These are phyloP conservation scores for Trichoderma breve DNA, from an alignment of 2,329 filamentous ascomycete genomes.

Conservation along the genomic window DNA sequence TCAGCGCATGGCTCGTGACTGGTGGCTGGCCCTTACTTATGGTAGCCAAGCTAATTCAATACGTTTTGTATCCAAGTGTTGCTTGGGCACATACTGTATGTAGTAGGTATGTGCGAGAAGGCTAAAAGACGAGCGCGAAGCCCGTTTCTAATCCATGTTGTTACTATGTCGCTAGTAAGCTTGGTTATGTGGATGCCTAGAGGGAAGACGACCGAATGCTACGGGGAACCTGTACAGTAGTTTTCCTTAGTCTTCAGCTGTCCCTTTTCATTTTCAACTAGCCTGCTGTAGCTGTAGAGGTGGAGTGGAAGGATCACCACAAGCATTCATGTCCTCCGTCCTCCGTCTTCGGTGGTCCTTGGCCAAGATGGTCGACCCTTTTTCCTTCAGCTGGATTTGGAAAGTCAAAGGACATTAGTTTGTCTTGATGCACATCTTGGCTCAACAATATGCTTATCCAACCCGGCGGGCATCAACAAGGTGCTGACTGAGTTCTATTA, in stretches of 20 bases:
- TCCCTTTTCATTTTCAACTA: not conserved
- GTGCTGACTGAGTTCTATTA: not conserved
- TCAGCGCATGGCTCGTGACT: constrained; percentile 7
- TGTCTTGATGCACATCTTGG: not conserved
- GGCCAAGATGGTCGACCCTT: not conserved
- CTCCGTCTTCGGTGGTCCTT: not conserved
- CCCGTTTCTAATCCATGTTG: not conserved
- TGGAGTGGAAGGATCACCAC: not conserved
- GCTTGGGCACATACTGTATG: not conserved
- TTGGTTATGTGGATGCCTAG: not conserved
- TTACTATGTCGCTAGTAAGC: not conserved
- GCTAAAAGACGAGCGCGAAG: not conserved
- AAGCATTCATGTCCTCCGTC: not conserved
- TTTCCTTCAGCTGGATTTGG: not conserved
- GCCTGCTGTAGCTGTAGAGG: not conserved
- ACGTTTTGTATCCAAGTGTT: not conserved
- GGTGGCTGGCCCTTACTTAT: not conserved
- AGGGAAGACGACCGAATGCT: not conserved
- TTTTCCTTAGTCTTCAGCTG: not conserved
- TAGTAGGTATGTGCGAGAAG: not conserved
- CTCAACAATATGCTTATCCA: constrained; percentile 19
- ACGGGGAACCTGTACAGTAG: not conserved
- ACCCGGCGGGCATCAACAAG: not conserved
- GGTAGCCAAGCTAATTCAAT: not conserved
- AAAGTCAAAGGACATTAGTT: not conserved